Conservation (phyloP, 202 grass and related monocot genomes). For the Carex sylvatica region DNA sequence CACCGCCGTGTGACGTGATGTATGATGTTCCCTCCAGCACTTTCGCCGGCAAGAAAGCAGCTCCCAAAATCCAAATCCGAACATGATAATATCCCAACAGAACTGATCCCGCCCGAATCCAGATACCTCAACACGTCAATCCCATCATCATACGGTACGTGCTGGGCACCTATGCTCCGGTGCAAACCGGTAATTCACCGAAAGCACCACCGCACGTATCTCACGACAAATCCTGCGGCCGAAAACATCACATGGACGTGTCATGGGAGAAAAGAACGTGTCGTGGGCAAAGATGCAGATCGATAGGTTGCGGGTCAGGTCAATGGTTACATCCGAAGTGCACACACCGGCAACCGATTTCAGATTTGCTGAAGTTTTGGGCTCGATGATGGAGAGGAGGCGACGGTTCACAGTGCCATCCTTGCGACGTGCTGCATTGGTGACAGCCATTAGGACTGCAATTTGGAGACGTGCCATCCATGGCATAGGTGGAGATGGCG, state of each 20-base stretch:
- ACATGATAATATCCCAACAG: not conserved
- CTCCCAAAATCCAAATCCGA: slow-evolving; percentile 33
- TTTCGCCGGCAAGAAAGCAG: slow-evolving; percentile 45
- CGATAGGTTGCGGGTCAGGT: slow-evolving; percentile 34
- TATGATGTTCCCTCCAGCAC: slow-evolving; percentile 51
- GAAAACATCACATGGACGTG: slow-evolving; percentile 25
- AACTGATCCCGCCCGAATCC: not conserved
- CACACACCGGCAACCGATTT: slow-evolving; percentile 28
- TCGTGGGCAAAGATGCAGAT: slow-evolving; percentile 44
- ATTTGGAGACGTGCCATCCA: slow-evolving; percentile 34
- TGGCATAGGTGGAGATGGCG: slow-evolving; percentile 32
- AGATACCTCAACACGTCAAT: slow-evolving; percentile 40
- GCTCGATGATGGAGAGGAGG: slow-evolving; percentile 44
- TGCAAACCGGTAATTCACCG: slow-evolving; percentile 51
- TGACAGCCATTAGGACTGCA: not conserved
- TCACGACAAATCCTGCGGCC: slow-evolving; percentile 43
- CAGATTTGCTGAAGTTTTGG: not conserved
- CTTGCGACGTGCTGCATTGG: slow-evolving; percentile 28
- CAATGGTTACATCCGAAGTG: slow-evolving; percentile 42
- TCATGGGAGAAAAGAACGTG: slow-evolving; percentile 40
- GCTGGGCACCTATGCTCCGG: slow-evolving; percentile 48
- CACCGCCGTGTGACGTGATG: slow-evolving; percentile 59
- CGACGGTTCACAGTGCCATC: slow-evolving; percentile 50
- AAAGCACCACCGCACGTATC: slow-evolving; percentile 38
- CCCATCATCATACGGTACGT: slow-evolving; percentile 48